These are phyloP conservation scores for Podochytrium sp. DNA, from an alignment of 192 early-diverging fungal genomes.

Conservation along the genomic window DNA sequence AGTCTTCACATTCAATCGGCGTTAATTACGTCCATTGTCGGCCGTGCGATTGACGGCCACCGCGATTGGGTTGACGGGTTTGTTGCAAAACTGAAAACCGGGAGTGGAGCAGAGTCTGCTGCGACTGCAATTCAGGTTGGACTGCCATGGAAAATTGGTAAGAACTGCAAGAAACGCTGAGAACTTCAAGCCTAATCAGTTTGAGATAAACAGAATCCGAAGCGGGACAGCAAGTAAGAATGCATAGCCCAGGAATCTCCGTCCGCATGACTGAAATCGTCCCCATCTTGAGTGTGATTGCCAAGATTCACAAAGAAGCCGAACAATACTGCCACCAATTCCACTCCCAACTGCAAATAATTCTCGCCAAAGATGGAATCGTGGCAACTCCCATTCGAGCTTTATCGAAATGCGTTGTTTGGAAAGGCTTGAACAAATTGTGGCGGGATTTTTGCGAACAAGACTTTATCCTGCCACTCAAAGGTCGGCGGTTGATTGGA, in stretches of 20 bases:
- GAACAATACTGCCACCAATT: background rate
- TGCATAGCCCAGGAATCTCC: conserved; percentile 50
- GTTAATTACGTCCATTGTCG: conserved; percentile 29
- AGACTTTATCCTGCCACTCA: conserved; percentile 40
- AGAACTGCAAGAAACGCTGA: conserved; percentile 10
- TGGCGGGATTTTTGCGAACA: conserved; percentile 44
- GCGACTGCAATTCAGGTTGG: conserved; percentile 36
- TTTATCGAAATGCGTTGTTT: conserved; percentile 47
- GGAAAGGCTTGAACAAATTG: conserved; percentile 38
- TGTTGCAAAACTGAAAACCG: conserved; percentile 14
- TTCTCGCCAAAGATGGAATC: conserved; percentile 13
- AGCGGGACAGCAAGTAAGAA: conserved; percentile 38
- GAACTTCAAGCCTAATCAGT: background rate
- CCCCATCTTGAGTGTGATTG: conserved; percentile 30
- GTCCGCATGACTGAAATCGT: conserved; percentile 53
- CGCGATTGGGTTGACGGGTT: conserved; percentile 40
- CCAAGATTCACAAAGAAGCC: conserved; percentile 14
- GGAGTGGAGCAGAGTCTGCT: background rate
- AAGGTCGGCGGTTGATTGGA: conserved; percentile 37
- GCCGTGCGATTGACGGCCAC: conserved; percentile 20
- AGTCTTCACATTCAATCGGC: conserved; percentile 42
- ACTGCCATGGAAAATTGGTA: conserved; percentile 37
- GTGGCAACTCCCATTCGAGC: conserved; percentile 7
- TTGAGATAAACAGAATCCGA: conserved; percentile 4
- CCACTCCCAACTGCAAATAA: conserved; percentile 15